Evolutionary conservation across 129 eudicot species (phyloP).

Genomic region (Solidago caesia): DNA sequence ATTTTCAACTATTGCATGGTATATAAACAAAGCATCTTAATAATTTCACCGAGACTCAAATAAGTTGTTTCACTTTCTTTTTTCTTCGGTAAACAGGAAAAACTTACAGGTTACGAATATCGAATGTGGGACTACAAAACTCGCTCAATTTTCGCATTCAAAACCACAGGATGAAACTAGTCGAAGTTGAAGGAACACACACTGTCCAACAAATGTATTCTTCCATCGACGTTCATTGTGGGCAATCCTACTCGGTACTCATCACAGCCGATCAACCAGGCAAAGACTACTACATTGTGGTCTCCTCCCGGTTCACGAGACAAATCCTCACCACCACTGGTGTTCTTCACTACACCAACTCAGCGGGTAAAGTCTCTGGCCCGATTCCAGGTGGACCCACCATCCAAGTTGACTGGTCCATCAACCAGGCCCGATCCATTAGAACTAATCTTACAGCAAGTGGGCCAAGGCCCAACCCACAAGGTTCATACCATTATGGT

Average conservation of each 20-base stretch:
- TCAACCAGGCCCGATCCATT: constrained; percentile 80
- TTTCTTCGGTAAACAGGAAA: constrained; percentile 45
- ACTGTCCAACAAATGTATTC: constrained; percentile 75
- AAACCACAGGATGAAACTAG: constrained; percentile 80
- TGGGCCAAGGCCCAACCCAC: constrained; percentile 99
- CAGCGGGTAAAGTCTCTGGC: constrained; percentile 55
- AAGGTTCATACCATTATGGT: constrained; percentile 96
- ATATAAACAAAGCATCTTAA: no score
- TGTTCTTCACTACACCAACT: constrained; percentile 68
- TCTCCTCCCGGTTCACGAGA: constrained; percentile 66
- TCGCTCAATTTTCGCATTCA: constrained; percentile 89
- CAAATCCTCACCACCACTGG: constrained; percentile 65
- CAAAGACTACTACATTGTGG: constrained; percentile 69
- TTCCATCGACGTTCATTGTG: constrained; percentile 87
- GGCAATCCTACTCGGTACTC: constrained; percentile 80
- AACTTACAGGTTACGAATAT: constrained; percentile 82
- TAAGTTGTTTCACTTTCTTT: background rate
- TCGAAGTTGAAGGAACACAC: constrained; percentile 95
- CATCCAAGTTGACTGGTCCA: constrained; percentile 86
- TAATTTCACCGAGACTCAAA: background rate
- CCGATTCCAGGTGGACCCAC: constrained; percentile 90
- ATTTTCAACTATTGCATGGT: no score
- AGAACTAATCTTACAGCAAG: constrained; percentile 96
- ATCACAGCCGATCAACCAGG: constrained; percentile 73
- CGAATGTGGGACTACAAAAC: constrained; percentile 82